Base-by-base conservation (phyloP, 2,329 filamentous ascomycete genomes). In the Beauveria bassiana region DNA sequence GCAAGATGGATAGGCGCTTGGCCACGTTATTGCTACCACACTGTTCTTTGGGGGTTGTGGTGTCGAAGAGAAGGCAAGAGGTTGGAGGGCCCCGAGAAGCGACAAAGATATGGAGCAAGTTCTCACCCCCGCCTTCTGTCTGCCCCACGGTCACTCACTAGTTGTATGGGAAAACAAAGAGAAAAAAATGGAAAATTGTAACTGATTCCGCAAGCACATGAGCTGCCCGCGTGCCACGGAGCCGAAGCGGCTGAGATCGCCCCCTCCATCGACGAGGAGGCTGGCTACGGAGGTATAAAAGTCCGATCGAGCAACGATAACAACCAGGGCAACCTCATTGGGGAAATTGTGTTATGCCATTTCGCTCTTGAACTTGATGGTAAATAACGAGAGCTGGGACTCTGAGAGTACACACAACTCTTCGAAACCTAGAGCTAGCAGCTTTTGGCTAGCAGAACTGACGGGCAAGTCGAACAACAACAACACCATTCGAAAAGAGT, bases 221-320 rank as follows among this genome's bases (percentile, higher is more conserved):
- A 52, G 31, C 24, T 50, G 56, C 18, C 46, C 56, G 56, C 56
- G 47, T 51, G 56, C 47, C 47, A 59, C 47, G 56, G 56, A 52
- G 56, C 56, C 56, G 56, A 59, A 49, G 47, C 56, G 47, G 56
- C 56, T 59, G 56, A 52, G 47, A 51, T 24, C 24, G 34, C 22
- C 46, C 46, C 56, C 50, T 53, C 51, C 34, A 59, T 59, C 56
- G 47, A 28, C 46, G 52, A 51, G 22, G 12, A 22, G 47, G 22
- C 24, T 43, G 43, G 47, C 38, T 18, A 28, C 24, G 3, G 26
- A 38, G 16, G 31, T n/a, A 20, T 28, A 8, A 28, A 28, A 18
- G 18, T 50, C 56, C 24, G 56, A 59, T 59, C 56, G 56, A 22
- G 55, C 34, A 14, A 47, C 34, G 28, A 38, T 57, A 20, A 50